phyloP scores from a whole-genome alignment of 176 grass and related monocot genomes.

The Avena eriantha region DNA sequence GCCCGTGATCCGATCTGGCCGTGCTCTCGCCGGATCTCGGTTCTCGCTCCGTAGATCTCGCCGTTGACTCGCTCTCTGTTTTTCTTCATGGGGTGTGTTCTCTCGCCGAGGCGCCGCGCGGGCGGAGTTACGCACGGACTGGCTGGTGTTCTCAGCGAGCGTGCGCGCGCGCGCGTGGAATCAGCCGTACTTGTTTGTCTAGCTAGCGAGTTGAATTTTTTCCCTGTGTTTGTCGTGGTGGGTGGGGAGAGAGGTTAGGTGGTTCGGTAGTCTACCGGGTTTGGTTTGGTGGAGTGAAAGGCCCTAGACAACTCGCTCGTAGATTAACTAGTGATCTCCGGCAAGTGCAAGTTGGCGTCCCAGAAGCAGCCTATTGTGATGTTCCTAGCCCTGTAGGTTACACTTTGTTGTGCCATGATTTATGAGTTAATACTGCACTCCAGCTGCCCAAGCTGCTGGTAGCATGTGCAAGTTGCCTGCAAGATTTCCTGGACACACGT shows the following conservation, averaged over 20 bases:
- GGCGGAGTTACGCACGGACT: neutral
- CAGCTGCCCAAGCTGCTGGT: neutral
- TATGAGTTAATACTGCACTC: neutral
- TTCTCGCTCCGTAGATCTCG: conserved; percentile 31
- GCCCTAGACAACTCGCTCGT: conserved; percentile 19
- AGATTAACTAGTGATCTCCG: neutral
- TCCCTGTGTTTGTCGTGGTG: conserved; percentile 11
- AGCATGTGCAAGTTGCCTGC: neutral
- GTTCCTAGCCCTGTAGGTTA: neutral
- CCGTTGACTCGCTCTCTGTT: conserved; percentile 28
- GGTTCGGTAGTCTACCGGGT: neutral
- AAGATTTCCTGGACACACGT: neutral
- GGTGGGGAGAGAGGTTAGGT: neutral
- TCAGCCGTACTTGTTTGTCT: neutral
- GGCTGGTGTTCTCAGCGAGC: neutral
- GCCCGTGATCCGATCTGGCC: conserved; percentile 44
- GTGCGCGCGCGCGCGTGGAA: neutral
- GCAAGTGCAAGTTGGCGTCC: neutral
- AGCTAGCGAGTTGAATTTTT: neutral
- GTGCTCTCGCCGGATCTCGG: conserved; percentile 35
- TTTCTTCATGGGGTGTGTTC: neutral
- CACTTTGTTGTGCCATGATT: neutral
- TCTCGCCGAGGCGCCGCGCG: neutral
- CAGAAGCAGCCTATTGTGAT: conserved; percentile 6
- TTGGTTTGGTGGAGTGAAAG: neutral